A percentile compares a stretch with the other conserved stretches of the same genome.
Conservation (phyloP, 306 rosid genomes). For the Cyclanthera cordifolia region DNA sequence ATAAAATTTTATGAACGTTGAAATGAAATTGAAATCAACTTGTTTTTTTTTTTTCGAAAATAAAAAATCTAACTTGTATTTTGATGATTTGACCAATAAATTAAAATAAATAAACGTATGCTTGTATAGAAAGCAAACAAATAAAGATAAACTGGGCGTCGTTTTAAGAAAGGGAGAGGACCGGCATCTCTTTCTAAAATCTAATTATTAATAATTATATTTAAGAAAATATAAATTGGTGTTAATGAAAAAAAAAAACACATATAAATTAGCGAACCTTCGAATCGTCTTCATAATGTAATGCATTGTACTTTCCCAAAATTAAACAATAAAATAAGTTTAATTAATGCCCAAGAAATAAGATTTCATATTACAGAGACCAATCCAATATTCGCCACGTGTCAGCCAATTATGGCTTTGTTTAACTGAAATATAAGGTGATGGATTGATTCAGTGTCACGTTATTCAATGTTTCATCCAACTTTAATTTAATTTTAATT, state of each 20-base stretch:
- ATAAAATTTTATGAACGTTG: too few relatives aligned
- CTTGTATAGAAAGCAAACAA: not conserved
- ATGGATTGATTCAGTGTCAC: conserved; percentile 9
- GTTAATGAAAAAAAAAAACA: not conserved
- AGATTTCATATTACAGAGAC: not conserved
- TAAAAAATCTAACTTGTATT: too few relatives aligned
- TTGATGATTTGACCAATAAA: too few relatives aligned
- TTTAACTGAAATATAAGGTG: not conserved
- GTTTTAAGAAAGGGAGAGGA: not conserved
- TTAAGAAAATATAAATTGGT: not conserved
- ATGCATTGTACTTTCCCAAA: not conserved
- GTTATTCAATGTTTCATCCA: conserved; percentile 1
- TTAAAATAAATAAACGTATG: not conserved
- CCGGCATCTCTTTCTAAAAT: not conserved
- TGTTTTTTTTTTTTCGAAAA: too few relatives aligned
- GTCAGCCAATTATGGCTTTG: not conserved
- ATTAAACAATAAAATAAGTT: not conserved
- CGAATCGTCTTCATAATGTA: not conserved
- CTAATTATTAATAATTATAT: not conserved
- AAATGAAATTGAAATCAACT: not conserved
- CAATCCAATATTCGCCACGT: conserved; percentile 2
- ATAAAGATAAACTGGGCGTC: not conserved
- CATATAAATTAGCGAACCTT: not conserved
- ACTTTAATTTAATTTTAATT: not conserved
- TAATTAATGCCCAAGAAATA: conserved; percentile 5